phyloP scores from a whole-genome alignment of 2,329 filamentous ascomycete species.

The Acephala macrosclerotiorum region DNA sequence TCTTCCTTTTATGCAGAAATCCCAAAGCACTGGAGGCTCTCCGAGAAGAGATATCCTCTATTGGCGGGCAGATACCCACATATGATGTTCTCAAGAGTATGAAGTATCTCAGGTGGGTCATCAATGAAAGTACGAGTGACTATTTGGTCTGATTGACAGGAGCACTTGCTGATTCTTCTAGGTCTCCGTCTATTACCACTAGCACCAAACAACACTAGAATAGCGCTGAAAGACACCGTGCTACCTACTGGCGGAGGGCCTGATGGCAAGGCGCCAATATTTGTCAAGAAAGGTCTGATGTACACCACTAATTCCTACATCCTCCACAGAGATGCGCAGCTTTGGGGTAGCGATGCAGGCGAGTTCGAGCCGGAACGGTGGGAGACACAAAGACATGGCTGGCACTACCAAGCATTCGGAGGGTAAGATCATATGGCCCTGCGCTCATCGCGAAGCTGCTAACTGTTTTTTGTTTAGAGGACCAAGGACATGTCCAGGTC shows the following conservation, averaged over 20 bases:
- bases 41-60: background rate
- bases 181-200: slow-evolving; percentile 49
- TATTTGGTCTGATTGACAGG: background rate
- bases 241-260: slow-evolving; percentile 46
- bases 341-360: slow-evolving; percentile 69
- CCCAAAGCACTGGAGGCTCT: background rate
- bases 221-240: slow-evolving; percentile 46
- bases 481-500: background rate
- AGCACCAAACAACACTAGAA: slow-evolving; percentile 41
- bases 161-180: background rate
- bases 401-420: slow-evolving; percentile 5
- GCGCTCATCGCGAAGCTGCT: background rate
- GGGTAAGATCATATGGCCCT: background rate
- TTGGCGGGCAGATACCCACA: background rate
- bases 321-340: slow-evolving; percentile 51
- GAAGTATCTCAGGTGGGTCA: background rate
- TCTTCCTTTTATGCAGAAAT: background rate
- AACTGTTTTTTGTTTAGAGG: background rate
- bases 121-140: background rate
- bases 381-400: slow-evolving; percentile 39
- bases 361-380: slow-evolving; percentile 52
- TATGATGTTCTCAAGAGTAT: background rate
- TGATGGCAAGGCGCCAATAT: slow-evolving; percentile 41
- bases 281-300: slow-evolving; percentile 40
- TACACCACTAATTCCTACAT: slow-evolving; percentile 36